Evolutionary conservation across 2,329 filamentous ascomycete genomes (phyloP), one percentile per base, ranked within the genome.

Genomic region (Diplodia corticola): DNA sequence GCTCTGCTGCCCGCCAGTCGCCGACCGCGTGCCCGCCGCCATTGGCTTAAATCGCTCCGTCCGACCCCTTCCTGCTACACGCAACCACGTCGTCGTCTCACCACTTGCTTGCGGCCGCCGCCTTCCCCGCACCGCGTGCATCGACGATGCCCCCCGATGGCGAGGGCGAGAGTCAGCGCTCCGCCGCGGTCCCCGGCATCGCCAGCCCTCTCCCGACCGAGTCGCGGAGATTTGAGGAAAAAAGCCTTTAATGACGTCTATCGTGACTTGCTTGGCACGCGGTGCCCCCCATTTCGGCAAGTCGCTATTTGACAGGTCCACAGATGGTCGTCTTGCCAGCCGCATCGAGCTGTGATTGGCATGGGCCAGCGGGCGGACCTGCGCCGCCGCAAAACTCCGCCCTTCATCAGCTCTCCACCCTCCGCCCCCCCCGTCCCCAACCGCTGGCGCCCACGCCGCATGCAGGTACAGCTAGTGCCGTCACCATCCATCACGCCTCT

Each of bases 201-300:
- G 33, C 26, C 13, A 22, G 24, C 50, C 24, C 26, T 30, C 20
- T 44, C 40, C 40, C 40, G 40, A 44, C 17, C 57, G 57, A 49
- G 44, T 61, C 40, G 57, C 57, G 57, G 57, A 61, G 57, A 61
- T 61, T 61, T 46, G 57, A 26, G n/a, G 13, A 20, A 20, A 44
- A 44, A 44, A 44, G 17, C n/a, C 15, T 24, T 61, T 46, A 28
- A 61, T 61, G 57, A 61, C 57, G 57, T 61, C 57, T 35, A 49
- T 61, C 57, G 37, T 46, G 57, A 49, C 40, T 49, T 44, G 35
- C 57, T 61, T 61, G 57, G 57, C 57, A 15, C 44, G 9, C 40
- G 22, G 40, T 12, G 13, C 51, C 20, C 57, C 57, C 57, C 17
- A 61, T 61, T 33, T 12, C 57, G 57, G 57, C 40, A 61, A 61